phyloP scores from a whole-genome alignment of 2,329 filamentous ascomycete species.

The Penicillium sp. region DNA sequence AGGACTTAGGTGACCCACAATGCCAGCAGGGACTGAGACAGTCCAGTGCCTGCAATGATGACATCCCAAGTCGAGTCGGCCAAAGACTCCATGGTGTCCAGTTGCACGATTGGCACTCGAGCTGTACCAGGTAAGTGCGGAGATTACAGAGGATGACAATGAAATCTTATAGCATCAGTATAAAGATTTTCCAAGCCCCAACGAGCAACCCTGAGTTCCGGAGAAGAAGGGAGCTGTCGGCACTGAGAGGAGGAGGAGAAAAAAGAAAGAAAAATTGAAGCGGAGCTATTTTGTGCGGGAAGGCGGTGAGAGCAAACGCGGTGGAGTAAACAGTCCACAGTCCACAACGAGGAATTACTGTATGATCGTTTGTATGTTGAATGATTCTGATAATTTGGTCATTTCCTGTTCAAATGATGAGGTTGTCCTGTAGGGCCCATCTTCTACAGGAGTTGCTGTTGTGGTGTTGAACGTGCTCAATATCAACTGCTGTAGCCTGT shows the following conservation, averaged over 20 bases:
- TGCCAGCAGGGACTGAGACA: conserved; percentile 78
- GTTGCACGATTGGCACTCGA: conserved; percentile 17
- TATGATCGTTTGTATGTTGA: not conserved
- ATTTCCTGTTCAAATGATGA: too few relatives aligned
- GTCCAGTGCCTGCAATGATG: conserved; percentile 76
- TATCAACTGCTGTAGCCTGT: too few relatives aligned
- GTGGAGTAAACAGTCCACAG: not conserved
- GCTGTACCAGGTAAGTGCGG: conserved; percentile 25
- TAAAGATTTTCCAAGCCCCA: not conserved
- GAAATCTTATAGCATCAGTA: conserved; percentile 21
- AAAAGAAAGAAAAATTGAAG: conserved; percentile 11
- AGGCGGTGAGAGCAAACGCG: conserved; percentile 17
- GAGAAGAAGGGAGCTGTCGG: conserved; percentile 1
- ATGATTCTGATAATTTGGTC: too few relatives aligned
- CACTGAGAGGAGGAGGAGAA: conserved; percentile 4
- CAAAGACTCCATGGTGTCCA: conserved; percentile 68
- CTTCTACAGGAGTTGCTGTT: too few relatives aligned
- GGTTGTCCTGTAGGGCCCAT: too few relatives aligned
- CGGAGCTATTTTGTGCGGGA: conserved; percentile 19
- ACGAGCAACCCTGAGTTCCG: conserved; percentile 8
- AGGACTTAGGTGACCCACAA: conserved; percentile 58
- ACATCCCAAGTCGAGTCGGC: conserved; percentile 78
- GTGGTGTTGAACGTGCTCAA: too few relatives aligned
- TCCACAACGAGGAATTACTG: not conserved
- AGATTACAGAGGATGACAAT: conserved; percentile 15